Evolutionary conservation across 73 alveolate genomes (phyloP).

Genomic region (Stentor roeselii): DNA sequence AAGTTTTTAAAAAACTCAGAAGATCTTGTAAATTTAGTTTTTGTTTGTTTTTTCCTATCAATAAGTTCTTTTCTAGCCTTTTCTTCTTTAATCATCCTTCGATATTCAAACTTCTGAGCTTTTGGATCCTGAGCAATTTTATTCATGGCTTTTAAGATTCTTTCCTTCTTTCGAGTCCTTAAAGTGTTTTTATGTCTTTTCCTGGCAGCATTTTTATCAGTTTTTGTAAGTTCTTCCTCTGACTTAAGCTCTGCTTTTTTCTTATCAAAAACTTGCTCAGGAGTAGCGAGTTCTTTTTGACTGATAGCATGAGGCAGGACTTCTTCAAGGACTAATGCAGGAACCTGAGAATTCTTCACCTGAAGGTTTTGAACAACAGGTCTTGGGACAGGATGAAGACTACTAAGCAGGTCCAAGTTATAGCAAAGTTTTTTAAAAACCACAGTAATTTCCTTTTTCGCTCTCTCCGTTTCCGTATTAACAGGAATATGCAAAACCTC

Average conservation of each 20-base stretch:
- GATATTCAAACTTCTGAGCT: conserved; percentile 25
- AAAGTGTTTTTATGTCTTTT: not conserved
- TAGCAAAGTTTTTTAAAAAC: conserved; percentile 42
- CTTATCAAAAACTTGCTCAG: conserved; percentile 44
- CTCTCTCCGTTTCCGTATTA: conserved; percentile 34
- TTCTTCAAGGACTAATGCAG: conserved; percentile 59
- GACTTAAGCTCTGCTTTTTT: conserved; percentile 11
- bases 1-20: conserved; percentile 29
- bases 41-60: conserved; percentile 19
- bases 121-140: conserved; percentile 16
- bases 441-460: conserved; percentile 45
- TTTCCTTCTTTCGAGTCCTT: conserved; percentile 19
- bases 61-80: conserved; percentile 11
- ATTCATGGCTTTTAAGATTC: not conserved
- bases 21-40: conserved; percentile 25
- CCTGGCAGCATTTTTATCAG: not conserved
- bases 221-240: not conserved
- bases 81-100: not conserved
- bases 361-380: conserved; percentile 40
- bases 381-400: too few species aligned
- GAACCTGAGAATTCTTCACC: conserved; percentile 52
- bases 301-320: conserved; percentile 45
- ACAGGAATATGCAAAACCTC: conserved; percentile 34
- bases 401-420: conserved; percentile 40
- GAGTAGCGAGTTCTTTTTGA: conserved; percentile 35